Base-by-base conservation (phyloP, 371 early-diverging fungal genomes). In the Mortierella sp. region DNA sequence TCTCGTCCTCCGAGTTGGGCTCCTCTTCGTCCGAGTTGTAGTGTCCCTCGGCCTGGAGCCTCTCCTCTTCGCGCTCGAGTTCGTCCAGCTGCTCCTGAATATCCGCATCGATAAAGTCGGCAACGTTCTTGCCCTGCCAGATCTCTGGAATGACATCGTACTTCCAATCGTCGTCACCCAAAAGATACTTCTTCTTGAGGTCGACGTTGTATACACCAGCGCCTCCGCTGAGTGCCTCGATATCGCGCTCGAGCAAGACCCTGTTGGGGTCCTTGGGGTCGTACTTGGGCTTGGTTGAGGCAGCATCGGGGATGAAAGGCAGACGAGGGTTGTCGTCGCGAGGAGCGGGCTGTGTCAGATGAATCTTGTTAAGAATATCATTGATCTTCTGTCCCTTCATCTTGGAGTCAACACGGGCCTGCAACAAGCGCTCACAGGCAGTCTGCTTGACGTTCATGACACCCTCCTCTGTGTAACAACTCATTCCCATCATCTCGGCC, bases 101-200 rank as follows among this genome's bases (percentile, higher is more conserved):
- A 19, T 99, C 98, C 51, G 96, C 89, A 88, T 99, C 99, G 81
- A 99, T 87, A 84, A 99, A 99, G 89, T 99, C 99, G 46, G 97
- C 96, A 48, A 99, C 92, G 87, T 99, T 99, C 89, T 98, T 98
- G 79, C 99, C 99, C 81, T 99, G 95, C 91, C 96, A 92, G 85
- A 99, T 96, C 86, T 99, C 99, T 52, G 99, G 99, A 67, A 99
- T 97, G 57, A 86, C 84, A 83, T 99, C 99, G 84, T 99, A 92
- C 85, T 96, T 99, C 98, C 99, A 98, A 44, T 98, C 98, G 59
- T 90, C 90, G 62, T 93, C 83, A 23, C 83, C 89, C 66, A 98
- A 88, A 74, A 91, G 53, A 86, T 99, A 98, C 61, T 85, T 85
- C 87, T 93, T 95, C 86, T 96, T 95, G 72, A 98, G 86, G 75